Percentiles rank a stretch among this genome's conserved stretches.
phyloP scores from a whole-genome alignment of 1,139 yeast species.

The Candida sanyaensis region DNA sequence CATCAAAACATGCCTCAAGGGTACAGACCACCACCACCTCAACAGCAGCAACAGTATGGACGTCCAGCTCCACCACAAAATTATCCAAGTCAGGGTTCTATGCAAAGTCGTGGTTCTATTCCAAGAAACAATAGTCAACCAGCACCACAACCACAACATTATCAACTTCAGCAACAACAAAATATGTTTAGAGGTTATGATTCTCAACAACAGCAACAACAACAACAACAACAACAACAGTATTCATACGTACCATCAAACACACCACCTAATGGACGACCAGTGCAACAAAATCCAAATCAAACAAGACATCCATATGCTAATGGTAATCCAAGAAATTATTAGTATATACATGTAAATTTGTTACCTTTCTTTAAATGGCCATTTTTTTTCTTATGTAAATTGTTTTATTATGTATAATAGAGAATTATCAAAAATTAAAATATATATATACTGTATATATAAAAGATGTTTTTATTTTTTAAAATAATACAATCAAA shows the following conservation, averaged over 20 bases:
- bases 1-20: slow-evolving; percentile 21
- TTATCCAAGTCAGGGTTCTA: slow-evolving; percentile 7
- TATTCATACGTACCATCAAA: slow-evolving; percentile 7
- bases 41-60: slow-evolving; percentile 8
- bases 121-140: slow-evolving; percentile 7
- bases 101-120: slow-evolving; percentile 4
- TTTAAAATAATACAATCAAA: too few relatives aligned
- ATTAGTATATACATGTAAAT: not conserved
- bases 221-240: slow-evolving; percentile 9
- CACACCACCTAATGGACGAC: not conserved
- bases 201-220: slow-evolving; percentile 6
- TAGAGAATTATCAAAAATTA: not conserved
- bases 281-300: slow-evolving; percentile 3
- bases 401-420: slow-evolving; percentile 1
- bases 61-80: slow-evolving; percentile 14
- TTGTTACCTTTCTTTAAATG: not conserved
- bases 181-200: slow-evolving; percentile 13
- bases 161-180: slow-evolving; percentile 9
- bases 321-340: slow-evolving; percentile 11
- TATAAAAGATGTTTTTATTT: too few relatives aligned
- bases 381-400: not conserved
- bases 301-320: slow-evolving; percentile 8
- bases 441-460: not conserved
- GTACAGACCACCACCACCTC: slow-evolving; percentile 1
- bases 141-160: slow-evolving; percentile 5